A percentile compares a stretch with the other conserved stretches of the same genome.
Evolutionary conservation across 1,284 basidiomycete genomes (phyloP).

Genomic region (Pterulicium gracile): DNA sequence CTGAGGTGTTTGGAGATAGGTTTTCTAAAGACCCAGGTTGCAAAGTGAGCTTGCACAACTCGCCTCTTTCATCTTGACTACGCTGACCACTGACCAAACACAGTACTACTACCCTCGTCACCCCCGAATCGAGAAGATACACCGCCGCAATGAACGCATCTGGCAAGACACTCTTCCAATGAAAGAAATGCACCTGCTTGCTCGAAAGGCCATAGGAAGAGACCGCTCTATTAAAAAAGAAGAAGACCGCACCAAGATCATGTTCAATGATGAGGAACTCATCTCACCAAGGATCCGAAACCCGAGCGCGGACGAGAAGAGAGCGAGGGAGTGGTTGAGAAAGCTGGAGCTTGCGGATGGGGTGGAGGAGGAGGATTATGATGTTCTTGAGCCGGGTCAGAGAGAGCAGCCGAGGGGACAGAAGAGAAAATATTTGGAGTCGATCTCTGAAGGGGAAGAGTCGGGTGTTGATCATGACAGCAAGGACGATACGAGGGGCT

Average conservation of each 20-base stretch:
- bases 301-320: neutral
- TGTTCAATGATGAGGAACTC: neutral
- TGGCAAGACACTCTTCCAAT: slow-evolving; percentile 48
- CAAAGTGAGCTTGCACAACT: slow-evolving; percentile 30
- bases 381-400: no score
- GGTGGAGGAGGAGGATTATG: neutral
- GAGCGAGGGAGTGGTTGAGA: neutral
- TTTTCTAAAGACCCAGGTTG: slow-evolving; percentile 57
- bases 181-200: slow-evolving; percentile 37
- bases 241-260: neutral
- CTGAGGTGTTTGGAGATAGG: slow-evolving; percentile 71
- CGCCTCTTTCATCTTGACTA: neutral
- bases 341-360: neutral
- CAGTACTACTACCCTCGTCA: slow-evolving; percentile 79
- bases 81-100: neutral
- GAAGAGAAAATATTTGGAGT: no score
- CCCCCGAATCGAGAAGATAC: slow-evolving; percentile 64
- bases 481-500: no score
- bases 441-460: no score
- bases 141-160: slow-evolving; percentile 44
- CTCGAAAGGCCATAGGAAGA: slow-evolving; percentile 36
- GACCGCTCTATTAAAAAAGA: slow-evolving; percentile 23
- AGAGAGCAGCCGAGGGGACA: no score
- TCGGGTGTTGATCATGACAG: no score
- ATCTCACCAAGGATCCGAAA: neutral